These are phyloP conservation scores for Solanum sitiens DNA, from an alignment of 257 asterid genomes.

Conservation along the genomic window DNA sequence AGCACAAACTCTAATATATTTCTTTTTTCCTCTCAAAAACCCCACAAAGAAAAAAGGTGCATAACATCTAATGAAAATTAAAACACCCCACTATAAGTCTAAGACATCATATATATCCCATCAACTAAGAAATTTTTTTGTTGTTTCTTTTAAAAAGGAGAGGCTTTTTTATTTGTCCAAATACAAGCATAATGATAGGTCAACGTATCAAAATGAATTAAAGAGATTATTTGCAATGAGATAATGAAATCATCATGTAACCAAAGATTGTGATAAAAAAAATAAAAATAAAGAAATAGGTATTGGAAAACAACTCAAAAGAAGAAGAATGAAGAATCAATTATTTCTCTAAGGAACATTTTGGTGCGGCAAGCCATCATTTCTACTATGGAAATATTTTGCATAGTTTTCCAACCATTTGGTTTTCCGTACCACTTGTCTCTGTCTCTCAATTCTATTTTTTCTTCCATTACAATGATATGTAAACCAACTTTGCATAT, in stretches of 20 bases:
- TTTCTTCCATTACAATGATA: neutral
- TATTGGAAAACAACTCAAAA: neutral
- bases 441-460: neutral
- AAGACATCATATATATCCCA: neutral
- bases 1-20: neutral
- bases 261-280: neutral
- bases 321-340: neutral
- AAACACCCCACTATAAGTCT: neutral
- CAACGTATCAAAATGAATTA: neutral
- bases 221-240: neutral
- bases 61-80: neutral
- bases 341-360: neutral
- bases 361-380: constrained; percentile 1
- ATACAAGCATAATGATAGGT: constrained; percentile 1
- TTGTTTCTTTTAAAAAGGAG: neutral
- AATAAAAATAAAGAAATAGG: neutral
- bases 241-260: neutral
- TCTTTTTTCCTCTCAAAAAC: neutral
- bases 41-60: neutral
- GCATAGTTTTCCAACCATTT: neutral
- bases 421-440: neutral
- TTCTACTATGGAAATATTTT: neutral
- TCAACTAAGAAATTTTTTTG: neutral
- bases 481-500: neutral
- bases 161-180: neutral